phyloP scores from a whole-genome alignment of 1,284 basidiomycete genomes.

The Volvariella surrecta region DNA sequence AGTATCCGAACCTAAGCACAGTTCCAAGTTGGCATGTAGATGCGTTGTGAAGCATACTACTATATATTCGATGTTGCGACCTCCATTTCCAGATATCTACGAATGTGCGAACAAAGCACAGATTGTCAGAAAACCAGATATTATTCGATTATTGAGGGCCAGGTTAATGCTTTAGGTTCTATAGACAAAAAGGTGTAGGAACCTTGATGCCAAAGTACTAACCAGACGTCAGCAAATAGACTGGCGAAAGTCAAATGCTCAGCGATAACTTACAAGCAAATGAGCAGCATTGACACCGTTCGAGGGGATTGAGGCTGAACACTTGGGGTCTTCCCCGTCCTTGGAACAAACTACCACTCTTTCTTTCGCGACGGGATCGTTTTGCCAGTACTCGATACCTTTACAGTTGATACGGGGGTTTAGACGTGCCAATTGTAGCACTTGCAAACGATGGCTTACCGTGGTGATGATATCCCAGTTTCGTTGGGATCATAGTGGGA shows the following conservation, averaged over 20 bases:
- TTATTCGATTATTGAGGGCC: too few species aligned
- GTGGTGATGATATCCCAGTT: slow-evolving; percentile 35
- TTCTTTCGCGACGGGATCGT: slow-evolving; percentile 24
- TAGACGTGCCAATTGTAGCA: too few species aligned
- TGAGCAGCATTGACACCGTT: slow-evolving; percentile 31
- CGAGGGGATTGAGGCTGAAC: slow-evolving; percentile 33
- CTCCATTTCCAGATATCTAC: too few species aligned
- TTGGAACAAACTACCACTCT: slow-evolving; percentile 26
- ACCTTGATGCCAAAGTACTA: slow-evolving; percentile 26
- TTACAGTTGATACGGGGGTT: slow-evolving; percentile 4
- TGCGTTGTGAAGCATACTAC: too few species aligned
- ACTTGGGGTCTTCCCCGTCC: slow-evolving; percentile 30
- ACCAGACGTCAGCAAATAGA: background rate
- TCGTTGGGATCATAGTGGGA: slow-evolving; percentile 33
- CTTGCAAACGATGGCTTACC: slow-evolving; percentile 19
- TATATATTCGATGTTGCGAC: too few species aligned
- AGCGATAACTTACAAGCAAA: slow-evolving; percentile 17
- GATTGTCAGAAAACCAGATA: too few species aligned
- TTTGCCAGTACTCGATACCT: slow-evolving; percentile 36
- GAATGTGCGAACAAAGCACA: too few species aligned
- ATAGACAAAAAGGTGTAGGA: slow-evolving; percentile 30
- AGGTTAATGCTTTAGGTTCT: background rate
- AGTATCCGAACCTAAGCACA: too few species aligned
- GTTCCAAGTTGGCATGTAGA: too few species aligned
- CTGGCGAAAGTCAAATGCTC: background rate